Evolutionary conservation across 805 yeast genomes (phyloP), one percentile per base, ranked within the genome.

Genomic region (Ogataea ganodermae): DNA sequence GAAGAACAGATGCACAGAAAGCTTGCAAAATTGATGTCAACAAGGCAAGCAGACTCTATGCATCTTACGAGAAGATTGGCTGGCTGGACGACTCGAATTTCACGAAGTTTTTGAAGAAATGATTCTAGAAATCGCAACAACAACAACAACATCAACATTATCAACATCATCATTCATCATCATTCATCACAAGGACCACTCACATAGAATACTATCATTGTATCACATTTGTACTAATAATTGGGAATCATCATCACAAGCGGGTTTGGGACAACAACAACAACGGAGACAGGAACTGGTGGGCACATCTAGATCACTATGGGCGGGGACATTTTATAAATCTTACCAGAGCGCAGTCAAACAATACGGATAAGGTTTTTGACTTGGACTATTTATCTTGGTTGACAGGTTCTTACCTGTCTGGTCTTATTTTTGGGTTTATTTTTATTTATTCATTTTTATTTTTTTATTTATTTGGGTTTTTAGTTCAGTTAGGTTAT

Each of bases 1-100:
- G 97, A 70, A 84, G 97, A 70, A 94, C 98, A 0, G 99, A 92
- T 68, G 96, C 97, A 6, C 98, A 92, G 69, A 94, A 94, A 73
- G 97, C 97, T 5, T 92, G 98, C 67, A 81, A 96, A 54, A 91
- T 94, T 56, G 98, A 94, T 67, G 98, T 92, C 37, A 94, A 94
- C 68, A 94, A 94, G 68, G 97, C 97, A 1, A 85, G 95, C 41
- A 79, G 97, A 56, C 73, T 92, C 46, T 92, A 80, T 71, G 95
- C 92, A 22, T 89, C 97, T 18, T 94, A 81, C 63, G 96, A 92
- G 66, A 81, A 80, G 65, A 92, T 87, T 38, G 97, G 97, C 35
- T 89, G 97, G 92, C 81, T 92, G 55, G 78, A 87, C 12, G 96
- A 92, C 66, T 69, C 73, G 17, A 80, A 83, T 68, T 89, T 89